phyloP scores from a whole-genome alignment of 805 yeast genomes.

The Lachancea cidri region DNA sequence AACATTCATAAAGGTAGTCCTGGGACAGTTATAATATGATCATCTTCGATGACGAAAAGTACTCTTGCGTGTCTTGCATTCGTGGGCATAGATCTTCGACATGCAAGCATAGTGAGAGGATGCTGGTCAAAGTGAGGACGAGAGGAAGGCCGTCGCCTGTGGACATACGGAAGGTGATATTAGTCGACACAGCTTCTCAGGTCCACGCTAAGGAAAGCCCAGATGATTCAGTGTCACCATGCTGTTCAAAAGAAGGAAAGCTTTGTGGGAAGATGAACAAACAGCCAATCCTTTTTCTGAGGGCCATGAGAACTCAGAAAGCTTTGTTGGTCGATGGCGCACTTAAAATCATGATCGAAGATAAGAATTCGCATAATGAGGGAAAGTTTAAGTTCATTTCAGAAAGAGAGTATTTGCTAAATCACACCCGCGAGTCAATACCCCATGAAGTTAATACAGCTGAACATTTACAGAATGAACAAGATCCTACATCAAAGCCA shows the following conservation, averaged over 20 bases:
- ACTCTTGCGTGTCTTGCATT: slow-evolving; percentile 82
- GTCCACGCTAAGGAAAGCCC: slow-evolving; percentile 9
- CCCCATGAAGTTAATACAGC: neutral
- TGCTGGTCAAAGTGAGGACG: slow-evolving; percentile 80
- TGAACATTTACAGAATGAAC: neutral
- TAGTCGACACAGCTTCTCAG: slow-evolving; percentile 28
- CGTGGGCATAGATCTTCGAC: slow-evolving; percentile 88
- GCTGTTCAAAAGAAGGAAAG: slow-evolving; percentile 4
- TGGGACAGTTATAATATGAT: slow-evolving; percentile 47
- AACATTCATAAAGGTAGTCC: neutral
- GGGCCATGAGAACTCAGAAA: slow-evolving; percentile 23
- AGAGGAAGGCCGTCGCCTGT: slow-evolving; percentile 74
- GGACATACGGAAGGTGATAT: slow-evolving; percentile 36
- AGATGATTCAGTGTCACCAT: slow-evolving; percentile 11
- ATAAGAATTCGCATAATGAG: neutral
- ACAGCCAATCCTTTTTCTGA: slow-evolving; percentile 28
- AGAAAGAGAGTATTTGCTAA: slow-evolving; percentile 25
- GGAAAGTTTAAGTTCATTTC: slow-evolving; percentile 17
- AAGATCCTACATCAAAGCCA: neutral
- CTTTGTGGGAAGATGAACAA: slow-evolving; percentile 17
- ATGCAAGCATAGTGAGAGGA: slow-evolving; percentile 76
- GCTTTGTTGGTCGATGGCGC: slow-evolving; percentile 28
- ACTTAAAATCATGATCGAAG: slow-evolving; percentile 23
- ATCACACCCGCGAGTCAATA: slow-evolving; percentile 2
- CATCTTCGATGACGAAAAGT: slow-evolving; percentile 69